A percentile compares a stretch with the other conserved stretches of the same genome.
Evolutionary conservation across 2,329 filamentous ascomycete genomes (phyloP).

Genomic region (Alternaria gaisen): DNA sequence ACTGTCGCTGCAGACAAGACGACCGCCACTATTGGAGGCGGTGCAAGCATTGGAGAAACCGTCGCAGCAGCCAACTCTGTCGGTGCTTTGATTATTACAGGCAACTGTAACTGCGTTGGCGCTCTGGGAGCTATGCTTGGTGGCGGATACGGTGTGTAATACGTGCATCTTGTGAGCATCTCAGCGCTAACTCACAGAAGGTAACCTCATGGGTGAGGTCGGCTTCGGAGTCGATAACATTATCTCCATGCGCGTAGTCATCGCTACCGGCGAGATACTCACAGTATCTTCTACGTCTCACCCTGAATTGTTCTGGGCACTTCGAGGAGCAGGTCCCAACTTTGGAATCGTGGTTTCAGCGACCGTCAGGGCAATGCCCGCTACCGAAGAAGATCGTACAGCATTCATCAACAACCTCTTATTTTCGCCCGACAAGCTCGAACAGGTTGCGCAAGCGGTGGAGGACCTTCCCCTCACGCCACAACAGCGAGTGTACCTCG

Average conservation of each 20-base stretch:
- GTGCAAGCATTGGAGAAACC: conserved; percentile 48
- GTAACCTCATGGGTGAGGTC: conserved; percentile 62
- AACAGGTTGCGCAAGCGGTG: conserved; percentile 48
- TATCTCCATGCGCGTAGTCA: conserved; percentile 36
- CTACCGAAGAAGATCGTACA: conserved; percentile 29
- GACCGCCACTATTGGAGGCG: conserved; percentile 39
- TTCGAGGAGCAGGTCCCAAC: conserved; percentile 50
- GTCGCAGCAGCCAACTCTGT: conserved; percentile 52
- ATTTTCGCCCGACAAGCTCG: conserved; percentile 40
- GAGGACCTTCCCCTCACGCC: conserved; percentile 49
- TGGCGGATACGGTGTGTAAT: conserved; percentile 60
- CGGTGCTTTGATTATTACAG: conserved; percentile 37
- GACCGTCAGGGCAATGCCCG: conserved; percentile 47
- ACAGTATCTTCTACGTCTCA: conserved; percentile 38
- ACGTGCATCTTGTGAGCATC: not conserved
- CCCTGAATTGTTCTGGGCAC: conserved; percentile 49
- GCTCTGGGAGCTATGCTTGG: conserved; percentile 50
- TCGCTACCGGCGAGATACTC: conserved; percentile 40
- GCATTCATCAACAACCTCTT: conserved; percentile 39
- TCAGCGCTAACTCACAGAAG: conserved; percentile 9
- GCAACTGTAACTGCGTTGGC: conserved; percentile 47
- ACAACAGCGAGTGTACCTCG: conserved; percentile 49
- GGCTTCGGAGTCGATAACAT: conserved; percentile 65
- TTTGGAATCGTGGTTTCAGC: conserved; percentile 51
- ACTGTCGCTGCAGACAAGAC: conserved; percentile 36